Base-by-base conservation (phyloP, 148 eudicot genomes). In the Arctostaphylos glauca region DNA sequence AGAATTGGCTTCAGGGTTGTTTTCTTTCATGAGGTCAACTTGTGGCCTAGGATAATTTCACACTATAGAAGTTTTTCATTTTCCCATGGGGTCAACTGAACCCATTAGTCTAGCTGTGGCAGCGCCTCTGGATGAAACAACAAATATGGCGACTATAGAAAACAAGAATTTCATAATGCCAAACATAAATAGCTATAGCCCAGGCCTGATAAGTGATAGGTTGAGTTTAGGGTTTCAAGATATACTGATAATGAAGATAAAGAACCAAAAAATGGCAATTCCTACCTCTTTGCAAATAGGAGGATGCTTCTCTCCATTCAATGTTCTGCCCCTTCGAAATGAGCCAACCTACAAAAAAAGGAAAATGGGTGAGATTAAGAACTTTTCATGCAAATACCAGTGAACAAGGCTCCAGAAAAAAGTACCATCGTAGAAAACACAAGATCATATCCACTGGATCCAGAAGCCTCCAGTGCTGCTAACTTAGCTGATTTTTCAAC, bases 391-490 rank as follows among this genome's bases (percentile, higher is more conserved):
- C 12, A 12, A 18, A 72, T 46, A 79, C 9, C 14, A 41, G 41
- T 13, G 49, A 72, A n/a, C 77, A 78, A 78, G 38, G 71, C 81
- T 52, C 66, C 70, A 62, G 58, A 10, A 88, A 89, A 70, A 87
- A 93, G 49, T 89, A 96, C 99, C 70, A 89, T 87, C 84, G 98
- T 94, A 81, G 95, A 93, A 83, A 92, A 56, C 72, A 96, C 93
- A 66, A 94, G 85, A 84, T 91, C 94, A 81, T 90, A 96, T 75
- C 90, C 95, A 83, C 86, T 84, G 67, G 89, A 81, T 84, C 97
- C 99, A 79, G 97, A 90, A 84, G 97, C 98, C 87, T 96, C 99
- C 82, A 96, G 84, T 52, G 94, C 89, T 78, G 94, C 93, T 84
- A 96, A 83, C 74, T 94, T 94, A 44, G 89, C 81, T 67, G 92